These are phyloP conservation scores for Pythium apleroticum DNA, from an alignment of 352 stramenopile genomes.

Conservation along the genomic window DNA sequence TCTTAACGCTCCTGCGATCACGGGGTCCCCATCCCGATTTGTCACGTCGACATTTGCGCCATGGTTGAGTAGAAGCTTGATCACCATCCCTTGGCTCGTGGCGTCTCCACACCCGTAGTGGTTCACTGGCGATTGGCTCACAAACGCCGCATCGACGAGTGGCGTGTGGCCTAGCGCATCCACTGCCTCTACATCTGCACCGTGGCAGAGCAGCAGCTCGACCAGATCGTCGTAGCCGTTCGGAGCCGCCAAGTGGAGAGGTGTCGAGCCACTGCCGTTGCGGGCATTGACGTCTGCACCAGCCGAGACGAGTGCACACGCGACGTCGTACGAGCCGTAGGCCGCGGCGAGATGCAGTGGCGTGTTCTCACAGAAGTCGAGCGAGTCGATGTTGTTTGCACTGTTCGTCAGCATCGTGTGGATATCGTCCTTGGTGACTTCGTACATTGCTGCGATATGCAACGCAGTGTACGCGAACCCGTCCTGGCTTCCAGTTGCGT, in stretches of 20 bases:
- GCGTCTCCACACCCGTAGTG: constrained; percentile 40
- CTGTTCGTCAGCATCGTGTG: constrained; percentile 15
- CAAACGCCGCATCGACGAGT: constrained; percentile 37
- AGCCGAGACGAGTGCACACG: constrained; percentile 19
- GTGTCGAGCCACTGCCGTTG: constrained; percentile 30
- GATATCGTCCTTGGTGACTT: constrained; percentile 10
- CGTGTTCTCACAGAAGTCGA: constrained; percentile 37
- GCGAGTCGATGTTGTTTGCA: constrained; percentile 23
- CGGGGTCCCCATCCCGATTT: constrained; percentile 24
- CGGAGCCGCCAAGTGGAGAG: constrained; percentile 36
- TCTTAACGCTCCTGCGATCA: constrained; percentile 29
- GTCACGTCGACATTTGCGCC: constrained; percentile 20
- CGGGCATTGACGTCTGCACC: constrained; percentile 32
- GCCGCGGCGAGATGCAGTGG: constrained; percentile 39
- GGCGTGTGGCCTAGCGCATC: constrained; percentile 38
- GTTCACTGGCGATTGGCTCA: constrained; percentile 28
- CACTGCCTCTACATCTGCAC: constrained; percentile 30
- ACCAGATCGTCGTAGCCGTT: constrained; percentile 35
- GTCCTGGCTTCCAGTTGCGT: constrained; percentile 22
- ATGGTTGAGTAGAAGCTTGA: constrained; percentile 28
- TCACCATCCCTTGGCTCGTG: constrained; percentile 30
- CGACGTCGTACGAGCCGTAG: constrained; percentile 31
- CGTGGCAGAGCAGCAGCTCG: constrained; percentile 27
- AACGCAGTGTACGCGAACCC: constrained; percentile 29
- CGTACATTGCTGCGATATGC: constrained; percentile 39